These are phyloP conservation scores for Geotrichum reessii DNA, from an alignment of 1,139 yeast species.

Conservation along the genomic window DNA sequence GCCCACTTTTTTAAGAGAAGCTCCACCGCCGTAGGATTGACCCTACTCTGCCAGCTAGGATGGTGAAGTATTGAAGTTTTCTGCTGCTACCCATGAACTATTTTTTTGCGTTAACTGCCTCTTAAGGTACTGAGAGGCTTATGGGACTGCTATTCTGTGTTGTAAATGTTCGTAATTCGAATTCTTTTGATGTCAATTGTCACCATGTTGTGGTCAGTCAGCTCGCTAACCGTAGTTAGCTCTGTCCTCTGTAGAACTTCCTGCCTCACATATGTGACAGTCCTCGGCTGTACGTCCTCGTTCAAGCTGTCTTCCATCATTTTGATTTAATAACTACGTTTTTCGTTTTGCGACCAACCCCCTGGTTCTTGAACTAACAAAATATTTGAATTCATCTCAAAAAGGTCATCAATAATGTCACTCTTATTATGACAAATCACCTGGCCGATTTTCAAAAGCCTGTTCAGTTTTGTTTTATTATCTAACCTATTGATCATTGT, in stretches of 20 bases:
- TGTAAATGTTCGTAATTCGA: neutral
- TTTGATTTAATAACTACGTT: neutral
- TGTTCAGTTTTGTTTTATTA: too few relatives aligned
- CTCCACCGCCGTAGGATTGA: neutral
- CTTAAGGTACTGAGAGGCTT: neutral
- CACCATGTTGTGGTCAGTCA: neutral
- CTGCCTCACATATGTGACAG: neutral
- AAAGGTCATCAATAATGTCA: too few relatives aligned
- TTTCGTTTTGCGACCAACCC: neutral
- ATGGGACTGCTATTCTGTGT: neutral
- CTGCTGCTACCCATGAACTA: neutral
- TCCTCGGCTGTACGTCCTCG: neutral
- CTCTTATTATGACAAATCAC: too few relatives aligned
- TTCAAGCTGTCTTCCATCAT: neutral
- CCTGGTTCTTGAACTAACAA: neutral
- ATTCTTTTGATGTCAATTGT: neutral
- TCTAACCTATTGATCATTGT: too few relatives aligned
- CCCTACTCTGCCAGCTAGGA: neutral
- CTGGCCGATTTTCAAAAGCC: too few relatives aligned
- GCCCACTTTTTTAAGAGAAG: neutral
- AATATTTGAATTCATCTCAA: too few relatives aligned
- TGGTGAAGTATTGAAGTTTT: neutral
- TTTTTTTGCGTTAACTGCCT: neutral
- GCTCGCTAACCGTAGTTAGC: neutral
- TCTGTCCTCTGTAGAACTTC: neutral